Evolutionary conservation across 139 green algal genomes (phyloP).

Genomic region (Coccomyxa sp.): DNA sequence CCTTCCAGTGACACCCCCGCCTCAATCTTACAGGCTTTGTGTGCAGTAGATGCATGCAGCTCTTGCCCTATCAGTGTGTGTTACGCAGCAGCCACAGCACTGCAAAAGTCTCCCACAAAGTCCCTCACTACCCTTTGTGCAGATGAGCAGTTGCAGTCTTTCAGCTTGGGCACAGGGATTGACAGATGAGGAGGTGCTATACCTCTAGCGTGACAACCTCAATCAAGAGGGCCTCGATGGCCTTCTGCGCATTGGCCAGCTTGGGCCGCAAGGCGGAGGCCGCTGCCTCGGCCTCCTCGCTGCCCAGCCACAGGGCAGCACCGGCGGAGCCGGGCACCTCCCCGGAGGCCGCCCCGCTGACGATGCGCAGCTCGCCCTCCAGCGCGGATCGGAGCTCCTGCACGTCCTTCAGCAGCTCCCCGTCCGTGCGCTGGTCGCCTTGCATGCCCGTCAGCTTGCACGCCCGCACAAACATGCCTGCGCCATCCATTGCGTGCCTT

Average conservation of each 20-base stretch:
- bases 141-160: not conserved
- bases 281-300: constrained; percentile 68
- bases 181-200: not conserved
- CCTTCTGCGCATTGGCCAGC: constrained; percentile 60
- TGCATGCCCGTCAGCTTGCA: not conserved
- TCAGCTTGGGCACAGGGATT: not conserved
- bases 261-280: constrained; percentile 69
- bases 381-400: constrained; percentile 12
- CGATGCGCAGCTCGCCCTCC: constrained; percentile 27
- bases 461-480: not conserved
- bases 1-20: not conserved
- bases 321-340: not conserved
- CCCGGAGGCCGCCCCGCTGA: constrained; percentile 10
- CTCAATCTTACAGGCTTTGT: too few relatives aligned
- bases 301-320: constrained; percentile 73
- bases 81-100: not conserved
- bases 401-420: constrained; percentile 3
- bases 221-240: constrained; percentile 67
- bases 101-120: not conserved
- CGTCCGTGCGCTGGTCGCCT: not conserved
- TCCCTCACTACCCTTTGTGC: not conserved
- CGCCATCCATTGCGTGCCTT: too few relatives aligned
- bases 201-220: constrained; percentile 74
- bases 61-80: too few relatives aligned
- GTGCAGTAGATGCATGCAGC: too few relatives aligned